These are phyloP conservation scores for Termitomyces sp. DNA, from an alignment of 1,284 basidiomycete genomes.

Conservation along the genomic window DNA sequence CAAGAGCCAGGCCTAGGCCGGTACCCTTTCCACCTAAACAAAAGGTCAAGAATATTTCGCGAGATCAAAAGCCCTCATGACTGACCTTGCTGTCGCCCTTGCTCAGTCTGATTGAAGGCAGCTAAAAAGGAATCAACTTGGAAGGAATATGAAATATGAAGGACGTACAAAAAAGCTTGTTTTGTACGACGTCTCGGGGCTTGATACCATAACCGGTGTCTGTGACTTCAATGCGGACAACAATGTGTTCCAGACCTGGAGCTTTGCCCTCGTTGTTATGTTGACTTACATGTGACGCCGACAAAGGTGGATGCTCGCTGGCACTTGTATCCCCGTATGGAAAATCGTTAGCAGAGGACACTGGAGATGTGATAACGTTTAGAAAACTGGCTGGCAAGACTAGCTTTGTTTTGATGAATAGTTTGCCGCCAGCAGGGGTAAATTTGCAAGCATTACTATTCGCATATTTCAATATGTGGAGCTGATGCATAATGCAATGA, in stretches of 20 bases:
- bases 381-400: conserved; percentile 28
- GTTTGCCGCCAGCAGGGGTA: conserved; percentile 67
- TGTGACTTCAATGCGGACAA: conserved; percentile 76
- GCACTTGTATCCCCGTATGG: not conserved
- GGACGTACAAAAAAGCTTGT: conserved; percentile 69
- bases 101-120: conserved; percentile 75
- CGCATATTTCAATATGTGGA: not conserved
- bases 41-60: not conserved
- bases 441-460: conserved; percentile 74
- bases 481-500: not conserved
- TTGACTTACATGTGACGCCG: conserved; percentile 41
- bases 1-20: conserved; percentile 82
- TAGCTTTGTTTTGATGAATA: conserved; percentile 58
- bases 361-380: not conserved
- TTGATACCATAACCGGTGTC: conserved; percentile 80
- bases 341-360: not conserved
- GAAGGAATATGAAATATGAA: not conserved
- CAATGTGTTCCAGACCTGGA: conserved; percentile 48
- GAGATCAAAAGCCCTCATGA: not conserved
- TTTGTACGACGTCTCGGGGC: conserved; percentile 65
- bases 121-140: conserved; percentile 31
- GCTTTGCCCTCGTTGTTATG: conserved; percentile 42
- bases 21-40: conserved; percentile 76
- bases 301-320: conserved; percentile 32
- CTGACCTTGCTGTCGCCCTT: conserved; percentile 71